phyloP scores from a whole-genome alignment of 1,139 yeast species.

The Casaregolazyma suthepensis region DNA sequence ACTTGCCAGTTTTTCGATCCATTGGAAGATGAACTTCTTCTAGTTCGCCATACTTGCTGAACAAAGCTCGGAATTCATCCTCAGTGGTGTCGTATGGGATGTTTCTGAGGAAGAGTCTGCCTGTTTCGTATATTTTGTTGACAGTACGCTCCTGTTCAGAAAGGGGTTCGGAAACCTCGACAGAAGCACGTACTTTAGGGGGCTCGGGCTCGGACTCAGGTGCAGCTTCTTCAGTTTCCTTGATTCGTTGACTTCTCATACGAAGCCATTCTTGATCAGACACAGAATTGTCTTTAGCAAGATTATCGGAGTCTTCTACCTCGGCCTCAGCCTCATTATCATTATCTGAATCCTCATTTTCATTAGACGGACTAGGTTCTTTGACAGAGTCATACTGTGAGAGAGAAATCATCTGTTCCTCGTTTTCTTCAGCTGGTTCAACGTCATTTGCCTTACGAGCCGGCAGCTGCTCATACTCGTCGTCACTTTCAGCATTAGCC shows the following conservation, averaged over 20 bases:
- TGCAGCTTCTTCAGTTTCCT: conserved; percentile 39
- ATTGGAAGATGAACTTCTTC: conserved; percentile 76
- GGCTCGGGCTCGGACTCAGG: conserved; percentile 37
- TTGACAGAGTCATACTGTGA: conserved; percentile 11
- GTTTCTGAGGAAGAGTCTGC: conserved; percentile 84
- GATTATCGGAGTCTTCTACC: conserved; percentile 21
- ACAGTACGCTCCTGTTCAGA: conserved; percentile 43
- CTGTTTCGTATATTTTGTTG: conserved; percentile 57
- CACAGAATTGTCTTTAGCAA: conserved; percentile 48
- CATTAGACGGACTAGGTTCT: conserved; percentile 12
- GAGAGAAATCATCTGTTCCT: conserved; percentile 19
- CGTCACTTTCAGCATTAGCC: conserved; percentile 25
- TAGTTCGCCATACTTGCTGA: conserved; percentile 40
- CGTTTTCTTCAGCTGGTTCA: conserved; percentile 24
- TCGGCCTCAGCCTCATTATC: conserved; percentile 14
- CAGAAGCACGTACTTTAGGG: conserved; percentile 26
- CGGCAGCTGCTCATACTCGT: conserved; percentile 24
- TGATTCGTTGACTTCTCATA: conserved; percentile 67
- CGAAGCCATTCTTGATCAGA: conserved; percentile 89
- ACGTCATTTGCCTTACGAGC: conserved; percentile 12
- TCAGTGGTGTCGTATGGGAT: conserved; percentile 76
- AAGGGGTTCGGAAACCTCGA: conserved; percentile 24
- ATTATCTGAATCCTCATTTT: conserved; percentile 14
- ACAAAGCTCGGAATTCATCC: conserved; percentile 61
- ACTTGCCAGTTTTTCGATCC: conserved; percentile 82